Evolutionary conservation across 176 grass and related monocot genomes (phyloP).

Genomic region (Pontederia crassipes): DNA sequence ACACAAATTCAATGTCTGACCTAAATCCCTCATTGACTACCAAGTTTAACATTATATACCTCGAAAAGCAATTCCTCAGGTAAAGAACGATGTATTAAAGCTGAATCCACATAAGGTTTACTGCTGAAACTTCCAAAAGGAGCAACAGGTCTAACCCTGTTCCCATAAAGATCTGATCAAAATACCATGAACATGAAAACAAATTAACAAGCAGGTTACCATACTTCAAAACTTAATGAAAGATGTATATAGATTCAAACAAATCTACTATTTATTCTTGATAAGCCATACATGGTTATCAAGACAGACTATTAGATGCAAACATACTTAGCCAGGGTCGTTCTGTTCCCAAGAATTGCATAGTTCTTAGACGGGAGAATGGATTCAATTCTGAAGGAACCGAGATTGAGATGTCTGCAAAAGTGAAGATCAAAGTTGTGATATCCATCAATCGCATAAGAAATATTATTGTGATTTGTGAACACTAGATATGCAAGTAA

Average conservation of each 20-base stretch:
- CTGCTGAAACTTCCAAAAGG: constrained; percentile 61
- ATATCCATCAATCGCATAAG: too few relatives aligned
- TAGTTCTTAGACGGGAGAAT: constrained; percentile 44
- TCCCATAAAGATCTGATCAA: constrained; percentile 72
- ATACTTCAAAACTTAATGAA: constrained; percentile 6
- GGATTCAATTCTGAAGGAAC: constrained; percentile 38
- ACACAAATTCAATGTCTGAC: too few relatives aligned
- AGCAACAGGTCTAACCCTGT: constrained; percentile 59
- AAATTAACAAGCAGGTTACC: neutral
- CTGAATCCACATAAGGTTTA: constrained; percentile 51
- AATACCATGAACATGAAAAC: constrained; percentile 6
- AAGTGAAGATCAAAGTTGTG: neutral
- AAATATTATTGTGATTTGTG: too few relatives aligned
- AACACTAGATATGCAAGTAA: too few relatives aligned
- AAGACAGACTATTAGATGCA: neutral
- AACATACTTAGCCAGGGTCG: constrained; percentile 92
- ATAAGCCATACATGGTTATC: constrained; percentile 6
- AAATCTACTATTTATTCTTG: neutral
- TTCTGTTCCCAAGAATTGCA: constrained; percentile 61
- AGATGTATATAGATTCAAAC: constrained; percentile 8
- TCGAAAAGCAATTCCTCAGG: constrained; percentile 81
- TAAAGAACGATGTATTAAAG: constrained; percentile 73
- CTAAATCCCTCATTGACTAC: too few relatives aligned
- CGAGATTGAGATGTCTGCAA: constrained; percentile 60
- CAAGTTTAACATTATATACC: constrained; percentile 17